Base-by-base conservation (phyloP, 208 protist species). In the Naegleria lovaniensis region DNA sequence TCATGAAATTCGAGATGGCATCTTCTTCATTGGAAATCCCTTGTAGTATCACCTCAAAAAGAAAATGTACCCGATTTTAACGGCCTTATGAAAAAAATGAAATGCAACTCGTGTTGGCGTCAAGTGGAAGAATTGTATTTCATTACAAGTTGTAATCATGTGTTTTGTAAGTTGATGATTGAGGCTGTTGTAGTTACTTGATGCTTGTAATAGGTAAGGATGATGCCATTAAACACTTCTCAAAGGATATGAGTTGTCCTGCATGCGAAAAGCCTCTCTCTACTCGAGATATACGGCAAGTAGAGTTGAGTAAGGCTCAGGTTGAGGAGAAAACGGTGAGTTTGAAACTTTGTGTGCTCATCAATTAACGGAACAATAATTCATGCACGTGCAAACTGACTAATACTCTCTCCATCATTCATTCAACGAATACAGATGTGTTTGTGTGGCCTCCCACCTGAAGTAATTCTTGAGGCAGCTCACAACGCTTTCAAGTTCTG, bases 201-300 rank as follows among this genome's bases (percentile, higher is more conserved):
- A 38, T 84, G 33, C 16, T 16, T 38, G 33, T n/a, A 36, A 15
- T 22, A 84, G 76, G 76, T 39, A 87, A 51, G 40, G 83, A 87
- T 36, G 83, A 87, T 51, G 40, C 83, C 3, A 38, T 51, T 9
- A 52, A 41, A 25, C 83, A 87, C 38, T 87, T 87, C 39, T 52
- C 36, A 40, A 40, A 87, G 19, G 83, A 87, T 41, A 87, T 87
- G 83, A 52, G 1, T 33, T 87, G 83, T 52, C 83, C 83, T 87
- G 83, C 83, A 36, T 87, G 83, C 83, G 83, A 87, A 48, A 87
- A 87, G 29, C 39, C 83, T 48, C 83, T 87, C 38, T 40, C 39
- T 51, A 15, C 33, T 29, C 9, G 83, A 5, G 83, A 87, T n/a
- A 87, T 87, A 51, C 1, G 41, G 40, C 33, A 87, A 25, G 41